Percentiles rank a stretch among this genome's conserved stretches.
phyloP scores from a whole-genome alignment of 2,329 filamentous ascomycete species.

The Sclerotinia nivalis region DNA sequence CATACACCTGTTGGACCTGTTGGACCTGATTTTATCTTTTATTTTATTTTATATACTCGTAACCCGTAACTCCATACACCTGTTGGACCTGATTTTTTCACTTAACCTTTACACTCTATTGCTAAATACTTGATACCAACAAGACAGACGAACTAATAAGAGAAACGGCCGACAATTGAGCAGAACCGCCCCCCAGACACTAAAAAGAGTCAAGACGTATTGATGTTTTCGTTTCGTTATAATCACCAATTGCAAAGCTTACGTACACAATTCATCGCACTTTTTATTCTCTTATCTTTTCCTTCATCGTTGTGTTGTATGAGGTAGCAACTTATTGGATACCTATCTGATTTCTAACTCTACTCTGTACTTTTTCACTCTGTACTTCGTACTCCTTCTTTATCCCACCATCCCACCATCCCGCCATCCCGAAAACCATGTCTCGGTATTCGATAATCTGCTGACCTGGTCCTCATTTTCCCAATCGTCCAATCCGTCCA shows the following conservation, averaged over 20 bases:
- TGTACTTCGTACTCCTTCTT: background rate
- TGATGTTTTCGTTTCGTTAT: background rate
- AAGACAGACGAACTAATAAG: background rate
- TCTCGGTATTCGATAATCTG: slow-evolving; percentile 13
- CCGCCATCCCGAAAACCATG: background rate
- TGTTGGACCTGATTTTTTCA: too few species aligned
- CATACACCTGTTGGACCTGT: too few species aligned
- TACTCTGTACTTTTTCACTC: background rate
- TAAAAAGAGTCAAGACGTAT: too few species aligned
- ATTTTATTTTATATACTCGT: background rate
- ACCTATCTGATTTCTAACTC: background rate
- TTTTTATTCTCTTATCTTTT: background rate
- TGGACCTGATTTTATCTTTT: background rate
- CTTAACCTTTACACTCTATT: background rate
- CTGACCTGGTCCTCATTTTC: slow-evolving; percentile 6
- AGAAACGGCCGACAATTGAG: background rate
- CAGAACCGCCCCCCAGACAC: background rate
- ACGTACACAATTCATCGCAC: background rate
- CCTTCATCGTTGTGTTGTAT: background rate
- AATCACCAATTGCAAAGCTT: background rate
- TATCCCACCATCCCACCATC: background rate
- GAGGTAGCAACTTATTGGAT: background rate
- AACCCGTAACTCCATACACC: too few species aligned
- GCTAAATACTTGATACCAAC: background rate
- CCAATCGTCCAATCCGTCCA: slow-evolving; percentile 13